phyloP scores from a whole-genome alignment of 2,329 filamentous ascomycete genomes.

The Setomelanomma holmii region DNA sequence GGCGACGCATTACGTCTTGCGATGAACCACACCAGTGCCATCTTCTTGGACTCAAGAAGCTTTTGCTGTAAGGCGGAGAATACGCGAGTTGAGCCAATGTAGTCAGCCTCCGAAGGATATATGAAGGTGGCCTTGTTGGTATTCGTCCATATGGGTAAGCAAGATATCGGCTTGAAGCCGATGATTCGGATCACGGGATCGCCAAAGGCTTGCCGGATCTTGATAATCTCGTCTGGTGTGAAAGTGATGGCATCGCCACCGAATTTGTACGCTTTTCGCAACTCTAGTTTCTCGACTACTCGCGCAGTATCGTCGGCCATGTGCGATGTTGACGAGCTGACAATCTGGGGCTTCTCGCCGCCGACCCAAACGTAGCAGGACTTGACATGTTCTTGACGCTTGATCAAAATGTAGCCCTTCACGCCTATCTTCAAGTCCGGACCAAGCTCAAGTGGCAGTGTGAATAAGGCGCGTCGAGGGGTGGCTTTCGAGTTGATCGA shows the following conservation, averaged over 20 bases:
- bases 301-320: constrained; percentile 79
- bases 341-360: constrained; percentile 85
- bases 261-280: constrained; percentile 94
- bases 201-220: constrained; percentile 77
- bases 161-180: constrained; percentile 84
- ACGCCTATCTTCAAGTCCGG: constrained; percentile 86
- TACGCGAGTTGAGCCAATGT: constrained; percentile 87
- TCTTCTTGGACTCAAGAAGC: constrained; percentile 77
- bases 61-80: constrained; percentile 93
- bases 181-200: constrained; percentile 85
- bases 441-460: constrained; percentile 85
- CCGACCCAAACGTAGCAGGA: constrained; percentile 89
- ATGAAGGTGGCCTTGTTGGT: constrained; percentile 89
- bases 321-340: constrained; percentile 73
- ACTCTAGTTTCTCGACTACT: constrained; percentile 78
- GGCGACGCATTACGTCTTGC: constrained; percentile 81
- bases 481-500: constrained; percentile 91
- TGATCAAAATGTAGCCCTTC: constrained; percentile 89
- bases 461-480: constrained; percentile 84
- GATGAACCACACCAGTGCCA: constrained; percentile 90
- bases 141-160: constrained; percentile 83
- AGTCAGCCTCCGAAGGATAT: constrained; percentile 90
- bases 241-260: constrained; percentile 90
- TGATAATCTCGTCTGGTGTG: constrained; percentile 79
- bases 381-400: constrained; percentile 79